Evolutionary conservation across 2,329 filamentous ascomycete genomes (phyloP).

Genomic region (Talaromyces piceae): DNA sequence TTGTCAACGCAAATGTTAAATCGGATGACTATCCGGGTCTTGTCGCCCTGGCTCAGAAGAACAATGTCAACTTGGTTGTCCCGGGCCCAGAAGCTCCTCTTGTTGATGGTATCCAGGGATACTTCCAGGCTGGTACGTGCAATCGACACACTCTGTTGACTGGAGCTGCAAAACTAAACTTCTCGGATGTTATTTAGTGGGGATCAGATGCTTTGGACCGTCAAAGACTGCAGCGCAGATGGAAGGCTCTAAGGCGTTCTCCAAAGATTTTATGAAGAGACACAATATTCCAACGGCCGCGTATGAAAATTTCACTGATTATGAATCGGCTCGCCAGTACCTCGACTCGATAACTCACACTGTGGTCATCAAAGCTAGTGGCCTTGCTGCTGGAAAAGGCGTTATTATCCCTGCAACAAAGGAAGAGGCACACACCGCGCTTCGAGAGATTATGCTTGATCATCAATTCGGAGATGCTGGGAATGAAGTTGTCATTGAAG

Average conservation of each 20-base stretch:
- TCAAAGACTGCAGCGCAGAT: conserved; percentile 75
- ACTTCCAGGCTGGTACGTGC: conserved; percentile 56
- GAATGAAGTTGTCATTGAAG: conserved; percentile 89
- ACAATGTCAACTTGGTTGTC: conserved; percentile 73
- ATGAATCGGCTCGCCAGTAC: conserved; percentile 64
- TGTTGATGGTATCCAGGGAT: conserved; percentile 79
- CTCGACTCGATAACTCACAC: conserved; percentile 63
- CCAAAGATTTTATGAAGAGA: conserved; percentile 95
- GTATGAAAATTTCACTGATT: conserved; percentile 82
- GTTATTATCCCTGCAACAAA: conserved; percentile 80
- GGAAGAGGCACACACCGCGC: conserved; percentile 70
- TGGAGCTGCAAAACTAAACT: not conserved
- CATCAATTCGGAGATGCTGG: conserved; percentile 81
- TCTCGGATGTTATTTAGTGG: conserved; percentile 37
- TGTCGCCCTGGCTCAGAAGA: conserved; percentile 64
- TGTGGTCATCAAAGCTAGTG: conserved; percentile 89
- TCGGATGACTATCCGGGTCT: conserved; percentile 72
- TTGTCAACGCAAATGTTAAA: conserved; percentile 64
- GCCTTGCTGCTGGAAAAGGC: conserved; percentile 88
- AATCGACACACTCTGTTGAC: not conserved
- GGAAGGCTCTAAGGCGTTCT: conserved; percentile 95
- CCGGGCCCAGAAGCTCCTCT: conserved; percentile 91
- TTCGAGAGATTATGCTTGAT: conserved; percentile 85
- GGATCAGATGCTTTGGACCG: conserved; percentile 79
- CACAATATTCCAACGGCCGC: conserved; percentile 83